Conservation (phyloP, 345 rosid species). For the Pistacia atlantica region DNA sequence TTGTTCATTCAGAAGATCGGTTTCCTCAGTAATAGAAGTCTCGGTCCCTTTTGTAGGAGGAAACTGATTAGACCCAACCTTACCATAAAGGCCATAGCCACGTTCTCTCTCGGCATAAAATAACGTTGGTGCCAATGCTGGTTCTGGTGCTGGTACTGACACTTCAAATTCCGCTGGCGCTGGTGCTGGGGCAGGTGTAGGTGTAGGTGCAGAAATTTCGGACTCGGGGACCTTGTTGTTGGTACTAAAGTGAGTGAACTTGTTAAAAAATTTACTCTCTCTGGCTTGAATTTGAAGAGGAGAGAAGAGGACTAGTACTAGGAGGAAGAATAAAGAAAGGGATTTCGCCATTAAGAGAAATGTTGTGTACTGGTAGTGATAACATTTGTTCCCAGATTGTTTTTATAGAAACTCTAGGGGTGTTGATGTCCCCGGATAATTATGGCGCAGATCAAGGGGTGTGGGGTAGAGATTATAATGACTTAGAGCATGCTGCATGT, state of each 20-base stretch:
- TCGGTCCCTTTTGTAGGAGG: slow-evolving; percentile 45
- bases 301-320: slow-evolving; percentile 23
- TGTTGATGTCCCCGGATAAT: slow-evolving; percentile 22
- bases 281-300: slow-evolving; percentile 44
- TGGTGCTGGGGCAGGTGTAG: slow-evolving; percentile 24
- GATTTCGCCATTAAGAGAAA: slow-evolving; percentile 33
- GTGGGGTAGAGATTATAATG: slow-evolving; percentile 41
- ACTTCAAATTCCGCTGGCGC: neutral
- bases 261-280: slow-evolving; percentile 64
- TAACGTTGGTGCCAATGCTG: slow-evolving; percentile 6
- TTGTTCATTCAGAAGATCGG: slow-evolving; percentile 36
- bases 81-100: slow-evolving; percentile 50
- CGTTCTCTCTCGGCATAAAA: slow-evolving; percentile 20
- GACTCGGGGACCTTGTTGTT: slow-evolving; percentile 6
- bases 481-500: slow-evolving; percentile 37
- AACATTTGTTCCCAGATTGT: neutral
- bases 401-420: neutral
- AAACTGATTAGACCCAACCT: slow-evolving; percentile 35
- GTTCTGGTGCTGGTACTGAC: slow-evolving; percentile 14
- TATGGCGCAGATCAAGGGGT: slow-evolving; percentile 57
- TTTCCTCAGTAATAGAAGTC: slow-evolving; percentile 25
- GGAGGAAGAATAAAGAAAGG: slow-evolving; percentile 25
- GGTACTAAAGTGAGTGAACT: slow-evolving; percentile 41
- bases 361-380: slow-evolving; percentile 15
- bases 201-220: slow-evolving; percentile 17